Conservation (phyloP, 1,284 basidiomycete species). For the Apiotrichum laibachii region DNA sequence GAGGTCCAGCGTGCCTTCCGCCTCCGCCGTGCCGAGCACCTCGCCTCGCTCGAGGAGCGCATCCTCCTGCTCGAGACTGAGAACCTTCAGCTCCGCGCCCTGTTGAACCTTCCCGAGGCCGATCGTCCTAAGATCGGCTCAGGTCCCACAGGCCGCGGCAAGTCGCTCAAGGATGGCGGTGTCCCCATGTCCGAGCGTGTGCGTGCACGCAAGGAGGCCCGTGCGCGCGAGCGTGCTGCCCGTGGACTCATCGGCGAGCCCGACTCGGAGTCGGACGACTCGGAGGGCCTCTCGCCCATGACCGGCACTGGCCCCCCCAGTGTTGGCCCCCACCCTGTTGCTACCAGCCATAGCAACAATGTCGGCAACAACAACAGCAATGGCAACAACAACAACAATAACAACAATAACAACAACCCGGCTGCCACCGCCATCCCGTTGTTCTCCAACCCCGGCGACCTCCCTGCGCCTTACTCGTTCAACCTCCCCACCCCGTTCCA, state of each 20-base stretch:
- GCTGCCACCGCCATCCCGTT: constrained; percentile 13
- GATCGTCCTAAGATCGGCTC: constrained; percentile 48
- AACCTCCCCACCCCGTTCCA: constrained; percentile 43
- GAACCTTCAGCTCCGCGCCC: constrained; percentile 71
- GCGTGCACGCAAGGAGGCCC: constrained; percentile 48
- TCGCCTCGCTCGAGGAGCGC: constrained; percentile 76
- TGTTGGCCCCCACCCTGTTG: neutral
- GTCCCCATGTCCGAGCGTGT: constrained; percentile 52
- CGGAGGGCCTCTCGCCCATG: constrained; percentile 25
- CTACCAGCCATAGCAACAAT: constrained; percentile 4
- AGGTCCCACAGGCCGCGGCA: constrained; percentile 52
- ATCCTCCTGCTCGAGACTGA: constrained; percentile 81
- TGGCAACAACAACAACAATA: constrained; percentile 7
- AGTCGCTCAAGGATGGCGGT: constrained; percentile 50
- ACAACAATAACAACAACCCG: constrained; percentile 3
- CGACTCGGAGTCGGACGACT: constrained; percentile 17
- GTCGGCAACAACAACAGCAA: neutral
- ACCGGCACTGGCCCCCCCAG: constrained; percentile 6
- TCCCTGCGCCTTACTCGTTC: constrained; percentile 39
- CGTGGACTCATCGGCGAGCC: constrained; percentile 29
- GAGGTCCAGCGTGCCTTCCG: constrained; percentile 91
- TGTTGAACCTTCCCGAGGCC: constrained; percentile 67
- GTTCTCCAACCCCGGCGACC: constrained; percentile 23
- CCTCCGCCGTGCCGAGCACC: constrained; percentile 81
- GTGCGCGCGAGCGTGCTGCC: constrained; percentile 39